Conservation (phyloP, 768 basidiomycete species). For the Phaffia tasmanica region DNA sequence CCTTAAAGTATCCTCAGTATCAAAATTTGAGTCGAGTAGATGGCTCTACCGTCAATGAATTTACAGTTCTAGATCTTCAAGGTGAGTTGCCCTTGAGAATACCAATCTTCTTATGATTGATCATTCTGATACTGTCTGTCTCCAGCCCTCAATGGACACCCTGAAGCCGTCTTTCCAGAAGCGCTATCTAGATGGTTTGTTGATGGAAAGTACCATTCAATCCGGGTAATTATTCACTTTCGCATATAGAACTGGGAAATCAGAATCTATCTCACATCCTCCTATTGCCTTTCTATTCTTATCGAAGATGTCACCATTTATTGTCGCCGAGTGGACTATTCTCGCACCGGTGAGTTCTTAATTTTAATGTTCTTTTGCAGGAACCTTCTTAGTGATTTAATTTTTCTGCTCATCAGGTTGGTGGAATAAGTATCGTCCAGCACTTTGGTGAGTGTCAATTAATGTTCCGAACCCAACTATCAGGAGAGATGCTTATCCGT, state of each 20-base stretch:
- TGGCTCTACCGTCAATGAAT: not conserved
- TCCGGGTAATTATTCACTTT: too few relatives aligned
- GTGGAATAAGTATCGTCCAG: slow-evolving; percentile 82
- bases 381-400: not conserved
- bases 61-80: too few relatives aligned
- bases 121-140: slow-evolving; percentile 35
- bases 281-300: slow-evolving; percentile 37
- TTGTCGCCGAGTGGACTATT: slow-evolving; percentile 58
- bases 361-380: not conserved
- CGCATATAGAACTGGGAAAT: not conserved
- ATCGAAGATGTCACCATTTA: slow-evolving; percentile 44
- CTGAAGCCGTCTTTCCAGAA: slow-evolving; percentile 72
- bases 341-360: not conserved
- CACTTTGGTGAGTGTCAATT: slow-evolving; percentile 43
- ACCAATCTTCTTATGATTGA: too few relatives aligned
- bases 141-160: slow-evolving; percentile 73
- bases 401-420: slow-evolving; percentile 64
- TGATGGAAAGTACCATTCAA: slow-evolving; percentile 41
- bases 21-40: not conserved
- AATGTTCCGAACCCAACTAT: too few relatives aligned
- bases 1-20: slow-evolving; percentile 46
- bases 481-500: too few relatives aligned
- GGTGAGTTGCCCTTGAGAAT: too few relatives aligned
- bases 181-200: slow-evolving; percentile 56
- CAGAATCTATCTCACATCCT: slow-evolving; percentile 18